A percentile compares a stretch with the other conserved stretches of the same genome.
Evolutionary conservation across 2,329 filamentous ascomycete genomes (phyloP).

Genomic region (Talaromyces sp.): DNA sequence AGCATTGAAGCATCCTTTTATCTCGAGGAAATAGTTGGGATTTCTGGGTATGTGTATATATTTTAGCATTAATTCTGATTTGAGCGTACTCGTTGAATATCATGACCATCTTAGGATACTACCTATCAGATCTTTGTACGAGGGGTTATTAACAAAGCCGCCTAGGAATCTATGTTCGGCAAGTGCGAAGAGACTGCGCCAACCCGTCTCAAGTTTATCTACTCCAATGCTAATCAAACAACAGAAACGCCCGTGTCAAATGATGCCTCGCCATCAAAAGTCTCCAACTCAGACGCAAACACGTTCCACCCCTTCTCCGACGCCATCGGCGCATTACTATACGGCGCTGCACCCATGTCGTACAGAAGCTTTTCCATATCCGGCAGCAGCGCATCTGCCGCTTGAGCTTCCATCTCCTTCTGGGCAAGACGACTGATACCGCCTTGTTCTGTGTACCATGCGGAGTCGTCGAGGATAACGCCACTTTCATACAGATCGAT

Average conservation of each 20-base stretch:
- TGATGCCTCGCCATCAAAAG: not conserved
- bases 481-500: conserved; percentile 20
- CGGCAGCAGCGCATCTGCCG: conserved; percentile 9
- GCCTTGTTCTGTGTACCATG: conserved; percentile 21
- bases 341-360: conserved; percentile 5
- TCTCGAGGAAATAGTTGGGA: conserved; percentile 36
- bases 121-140: not conserved
- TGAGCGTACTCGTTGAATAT: not conserved
- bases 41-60: not conserved
- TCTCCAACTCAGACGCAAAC: conserved; percentile 9
- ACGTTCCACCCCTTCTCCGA: conserved; percentile 7
- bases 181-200: too few species aligned
- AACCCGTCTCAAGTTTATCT: not conserved
- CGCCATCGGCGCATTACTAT: conserved; percentile 12
- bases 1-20: conserved; percentile 85
- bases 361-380: conserved; percentile 7
- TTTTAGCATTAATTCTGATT: not conserved
- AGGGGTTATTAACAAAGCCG: not conserved
- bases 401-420: conserved; percentile 6
- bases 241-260: not conserved
- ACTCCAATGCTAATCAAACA: not conserved
- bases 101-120: not conserved
- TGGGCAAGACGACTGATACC: not conserved
- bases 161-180: too few species aligned
- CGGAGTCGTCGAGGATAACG: conserved; percentile 16